phyloP scores from a whole-genome alignment of 1,139 yeast genomes.

The Scheffersomyces segobiensis region DNA sequence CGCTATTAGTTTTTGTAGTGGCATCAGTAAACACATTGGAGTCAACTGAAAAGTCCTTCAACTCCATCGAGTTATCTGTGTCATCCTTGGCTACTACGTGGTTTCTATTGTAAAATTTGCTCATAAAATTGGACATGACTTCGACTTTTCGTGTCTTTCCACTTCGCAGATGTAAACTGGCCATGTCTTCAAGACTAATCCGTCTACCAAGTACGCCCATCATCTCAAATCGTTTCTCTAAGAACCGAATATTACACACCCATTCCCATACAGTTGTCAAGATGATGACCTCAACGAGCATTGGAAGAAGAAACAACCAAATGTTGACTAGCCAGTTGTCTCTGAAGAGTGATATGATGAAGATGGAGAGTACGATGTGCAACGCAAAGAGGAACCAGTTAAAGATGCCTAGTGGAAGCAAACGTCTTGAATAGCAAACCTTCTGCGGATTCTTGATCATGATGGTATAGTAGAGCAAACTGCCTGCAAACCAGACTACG shows the following conservation, averaged over 20 bases:
- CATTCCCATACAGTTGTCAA: constrained; percentile 54
- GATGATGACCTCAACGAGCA: constrained; percentile 37
- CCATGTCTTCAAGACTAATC: constrained; percentile 41
- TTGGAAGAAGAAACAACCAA: constrained; percentile 43
- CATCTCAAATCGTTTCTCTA: constrained; percentile 45
- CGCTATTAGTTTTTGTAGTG: neutral
- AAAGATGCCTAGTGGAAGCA: constrained; percentile 44
- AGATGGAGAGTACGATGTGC: constrained; percentile 30
- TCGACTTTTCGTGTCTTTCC: neutral
- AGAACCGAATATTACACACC: constrained; percentile 43
- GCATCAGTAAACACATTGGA: neutral
- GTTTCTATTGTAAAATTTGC: neutral
- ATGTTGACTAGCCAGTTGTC: constrained; percentile 31
- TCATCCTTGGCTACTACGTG: neutral
- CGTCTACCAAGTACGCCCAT: constrained; percentile 52
- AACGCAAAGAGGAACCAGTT: constrained; percentile 32
- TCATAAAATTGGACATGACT: neutral
- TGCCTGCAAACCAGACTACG: constrained; percentile 26
- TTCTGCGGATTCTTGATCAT: constrained; percentile 30
- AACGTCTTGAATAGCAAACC: constrained; percentile 33
- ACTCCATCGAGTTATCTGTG: neutral
- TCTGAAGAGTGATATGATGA: constrained; percentile 26
- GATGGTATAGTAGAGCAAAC: constrained; percentile 31
- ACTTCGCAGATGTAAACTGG: neutral
- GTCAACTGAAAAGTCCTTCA: neutral